Evolutionary conservation across 495 filamentous ascomycete species (phyloP).

Genomic region (Filosporella fistucella): DNA sequence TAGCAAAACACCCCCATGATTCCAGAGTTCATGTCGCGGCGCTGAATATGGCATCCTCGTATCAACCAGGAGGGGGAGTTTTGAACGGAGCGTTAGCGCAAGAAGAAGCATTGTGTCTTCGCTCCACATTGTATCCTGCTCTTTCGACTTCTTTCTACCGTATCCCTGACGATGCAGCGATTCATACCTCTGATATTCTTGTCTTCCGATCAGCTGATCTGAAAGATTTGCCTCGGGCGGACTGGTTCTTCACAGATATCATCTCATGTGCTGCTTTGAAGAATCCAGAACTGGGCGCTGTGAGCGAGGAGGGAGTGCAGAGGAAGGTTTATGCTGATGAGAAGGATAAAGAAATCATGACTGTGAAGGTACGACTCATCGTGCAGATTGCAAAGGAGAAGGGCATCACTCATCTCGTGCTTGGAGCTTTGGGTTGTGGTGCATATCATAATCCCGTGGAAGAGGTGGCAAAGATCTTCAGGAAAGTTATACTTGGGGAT

Average conservation of each 20-base stretch:
- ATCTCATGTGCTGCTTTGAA: constrained; percentile 53
- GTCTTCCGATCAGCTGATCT: constrained; percentile 31
- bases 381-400: constrained; percentile 50
- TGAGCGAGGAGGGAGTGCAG: constrained; percentile 14
- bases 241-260: constrained; percentile 48
- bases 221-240: constrained; percentile 32
- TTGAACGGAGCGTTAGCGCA: constrained; percentile 52
- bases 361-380: constrained; percentile 55
- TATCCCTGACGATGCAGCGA: constrained; percentile 39
- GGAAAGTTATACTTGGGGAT: constrained; percentile 39
- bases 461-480: constrained; percentile 61
- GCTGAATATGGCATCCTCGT: constrained; percentile 61
- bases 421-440: constrained; percentile 68
- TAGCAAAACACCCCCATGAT: constrained; percentile 24
- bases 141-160: constrained; percentile 54
- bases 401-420: constrained; percentile 46
- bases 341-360: constrained; percentile 44
- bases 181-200: constrained; percentile 55
- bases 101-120: constrained; percentile 63
- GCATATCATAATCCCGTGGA: constrained; percentile 58
- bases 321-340: constrained; percentile 28
- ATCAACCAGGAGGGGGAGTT: constrained; percentile 53
- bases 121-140: constrained; percentile 54
- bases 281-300: constrained; percentile 32
- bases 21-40: constrained; percentile 33